These are phyloP conservation scores for Daedaleopsis sinensis DNA, from an alignment of 768 basidiomycete genomes.

Conservation along the genomic window DNA sequence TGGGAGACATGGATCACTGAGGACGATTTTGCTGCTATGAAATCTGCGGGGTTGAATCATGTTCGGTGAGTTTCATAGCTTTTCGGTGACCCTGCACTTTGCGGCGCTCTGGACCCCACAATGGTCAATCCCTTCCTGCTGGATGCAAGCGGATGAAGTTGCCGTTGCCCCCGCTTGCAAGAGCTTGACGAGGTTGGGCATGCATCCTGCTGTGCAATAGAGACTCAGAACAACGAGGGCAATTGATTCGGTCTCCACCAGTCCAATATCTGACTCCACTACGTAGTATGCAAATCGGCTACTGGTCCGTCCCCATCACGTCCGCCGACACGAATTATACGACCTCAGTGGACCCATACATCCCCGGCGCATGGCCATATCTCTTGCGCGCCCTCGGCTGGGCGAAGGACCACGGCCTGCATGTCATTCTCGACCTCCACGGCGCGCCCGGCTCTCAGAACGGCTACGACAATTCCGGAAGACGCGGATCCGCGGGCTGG, in stretches of 20 bases:
- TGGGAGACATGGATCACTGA: conserved; percentile 74
- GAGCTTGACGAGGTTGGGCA: background rate
- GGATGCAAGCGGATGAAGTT: no score
- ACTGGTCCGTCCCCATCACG: conserved; percentile 77
- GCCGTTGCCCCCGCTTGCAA: no score
- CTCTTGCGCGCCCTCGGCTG: conserved; percentile 63
- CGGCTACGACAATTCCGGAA: conserved; percentile 79
- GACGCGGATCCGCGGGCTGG: conserved; percentile 58
- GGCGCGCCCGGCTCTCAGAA: conserved; percentile 65
- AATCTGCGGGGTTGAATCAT: conserved; percentile 68
- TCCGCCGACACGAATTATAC: conserved; percentile 49
- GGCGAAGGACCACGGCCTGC: conserved; percentile 62
- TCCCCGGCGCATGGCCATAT: conserved; percentile 69
- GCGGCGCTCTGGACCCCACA: background rate
- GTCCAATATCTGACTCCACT: background rate
- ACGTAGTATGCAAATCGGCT: conserved; percentile 68
- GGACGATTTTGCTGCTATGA: conserved; percentile 67
- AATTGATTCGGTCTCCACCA: no score
- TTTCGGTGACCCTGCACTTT: background rate
- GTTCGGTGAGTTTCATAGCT: conserved; percentile 49
- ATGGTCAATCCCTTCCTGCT: background rate
- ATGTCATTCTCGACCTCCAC: conserved; percentile 78
- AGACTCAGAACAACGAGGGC: no score
- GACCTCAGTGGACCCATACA: conserved; percentile 54
- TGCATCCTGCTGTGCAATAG: no score